Conservation (phyloP, 257 asterid species). For the Fraxinus anomala region DNA sequence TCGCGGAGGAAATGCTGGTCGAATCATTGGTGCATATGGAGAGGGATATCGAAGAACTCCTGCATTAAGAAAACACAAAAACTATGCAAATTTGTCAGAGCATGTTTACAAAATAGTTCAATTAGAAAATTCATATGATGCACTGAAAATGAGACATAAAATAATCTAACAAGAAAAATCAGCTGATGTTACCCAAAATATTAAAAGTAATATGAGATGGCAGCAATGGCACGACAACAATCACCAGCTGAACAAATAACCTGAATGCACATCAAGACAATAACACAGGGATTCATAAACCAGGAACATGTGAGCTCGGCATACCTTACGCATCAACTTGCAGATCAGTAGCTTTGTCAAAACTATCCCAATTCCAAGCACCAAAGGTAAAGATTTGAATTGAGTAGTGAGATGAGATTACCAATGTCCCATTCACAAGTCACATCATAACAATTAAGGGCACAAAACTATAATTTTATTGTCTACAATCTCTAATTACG, state of each 20-base stretch:
- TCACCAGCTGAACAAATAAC: conserved; percentile 92
- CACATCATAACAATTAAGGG: conserved; percentile 38
- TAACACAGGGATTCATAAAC: conserved; percentile 60
- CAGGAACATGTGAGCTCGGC: conserved; percentile 57
- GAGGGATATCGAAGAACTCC: conserved; percentile 75
- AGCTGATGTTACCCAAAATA: conserved; percentile 75
- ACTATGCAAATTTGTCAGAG: conserved; percentile 77
- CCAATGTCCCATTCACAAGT: conserved; percentile 52
- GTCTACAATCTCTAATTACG: conserved; percentile 38
- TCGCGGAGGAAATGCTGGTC: conserved; percentile 72
- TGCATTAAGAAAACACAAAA: conserved; percentile 60
- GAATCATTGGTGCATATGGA: conserved; percentile 64
- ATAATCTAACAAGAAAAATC: conserved; percentile 51
- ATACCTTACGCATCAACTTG: conserved; percentile 81
- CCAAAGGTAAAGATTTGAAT: conserved; percentile 52
- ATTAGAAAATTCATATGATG: conserved; percentile 18
- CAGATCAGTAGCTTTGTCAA: conserved; percentile 53
- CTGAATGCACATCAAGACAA: conserved; percentile 82
- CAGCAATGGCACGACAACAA: conserved; percentile 91
- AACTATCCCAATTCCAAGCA: conserved; percentile 62
- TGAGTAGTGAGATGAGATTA: conserved; percentile 50
- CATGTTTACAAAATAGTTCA: conserved; percentile 35
- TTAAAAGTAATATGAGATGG: conserved; percentile 87
- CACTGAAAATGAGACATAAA: conserved; percentile 39
- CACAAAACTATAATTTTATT: conserved; percentile 37